Percentiles rank a stretch among this genome's conserved stretches.
Evolutionary conservation across 2,329 filamentous ascomycete species (phyloP).

Genomic region (Paramyrothecium roridum): DNA sequence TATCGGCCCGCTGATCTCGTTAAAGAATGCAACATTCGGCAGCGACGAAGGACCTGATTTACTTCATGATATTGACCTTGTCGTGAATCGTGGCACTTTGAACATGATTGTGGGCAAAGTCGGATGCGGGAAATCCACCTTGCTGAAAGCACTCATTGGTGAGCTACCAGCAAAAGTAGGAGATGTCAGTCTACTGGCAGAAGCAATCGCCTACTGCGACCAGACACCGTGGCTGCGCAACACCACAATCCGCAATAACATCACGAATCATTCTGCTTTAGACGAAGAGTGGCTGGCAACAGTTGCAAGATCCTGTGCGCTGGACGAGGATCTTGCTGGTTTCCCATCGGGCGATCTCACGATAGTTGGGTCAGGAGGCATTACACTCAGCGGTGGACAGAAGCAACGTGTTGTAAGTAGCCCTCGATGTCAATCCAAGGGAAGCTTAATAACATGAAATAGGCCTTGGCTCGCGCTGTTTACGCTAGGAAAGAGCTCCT

Average conservation of each 20-base stretch:
- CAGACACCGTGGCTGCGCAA: conserved; percentile 43
- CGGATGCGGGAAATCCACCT: conserved; percentile 39
- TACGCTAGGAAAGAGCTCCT: conserved; percentile 35
- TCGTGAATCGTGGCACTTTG: conserved; percentile 12
- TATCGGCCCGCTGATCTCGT: not conserved
- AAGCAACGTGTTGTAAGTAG: conserved; percentile 34
- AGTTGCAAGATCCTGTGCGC: conserved; percentile 28
- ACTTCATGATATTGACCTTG: conserved; percentile 20
- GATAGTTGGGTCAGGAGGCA: conserved; percentile 35
- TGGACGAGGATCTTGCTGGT: conserved; percentile 28
- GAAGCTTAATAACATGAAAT: not conserved
- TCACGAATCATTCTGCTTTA: conserved; percentile 25
- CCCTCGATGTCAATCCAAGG: not conserved
- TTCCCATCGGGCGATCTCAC: conserved; percentile 30
- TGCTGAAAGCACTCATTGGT: conserved; percentile 34
- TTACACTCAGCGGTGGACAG: conserved; percentile 41
- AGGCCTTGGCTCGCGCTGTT: conserved; percentile 43
- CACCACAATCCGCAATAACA: conserved; percentile 32
- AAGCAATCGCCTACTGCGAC: conserved; percentile 35
- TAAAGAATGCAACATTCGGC: conserved; percentile 11
- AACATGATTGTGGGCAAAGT: conserved; percentile 38
- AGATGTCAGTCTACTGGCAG: conserved; percentile 14
- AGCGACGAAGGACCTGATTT: conserved; percentile 11
- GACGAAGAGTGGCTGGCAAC: conserved; percentile 23
- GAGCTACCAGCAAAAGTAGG: conserved; percentile 26